A percentile compares a stretch with the other conserved stretches of the same genome.
Evolutionary conservation across 106 monocot species (phyloP).

Genomic region (Apostasia shenzhenica): DNA sequence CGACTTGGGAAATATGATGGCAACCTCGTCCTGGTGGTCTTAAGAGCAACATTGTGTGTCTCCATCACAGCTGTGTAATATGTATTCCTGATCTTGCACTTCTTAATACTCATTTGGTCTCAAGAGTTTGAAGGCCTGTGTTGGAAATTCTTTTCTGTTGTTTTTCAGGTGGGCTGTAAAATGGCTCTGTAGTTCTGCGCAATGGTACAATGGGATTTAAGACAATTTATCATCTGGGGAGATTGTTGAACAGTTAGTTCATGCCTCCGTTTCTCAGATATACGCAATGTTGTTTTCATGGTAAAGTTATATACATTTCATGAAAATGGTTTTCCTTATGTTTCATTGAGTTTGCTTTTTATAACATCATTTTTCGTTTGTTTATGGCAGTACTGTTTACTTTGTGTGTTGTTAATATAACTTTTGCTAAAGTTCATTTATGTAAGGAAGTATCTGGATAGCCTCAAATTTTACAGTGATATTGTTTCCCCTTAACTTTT

Average conservation of each 20-base stretch:
- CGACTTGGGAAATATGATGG: slow-evolving; percentile 90
- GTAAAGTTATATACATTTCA: slow-evolving; percentile 32
- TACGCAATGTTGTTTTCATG: slow-evolving; percentile 98
- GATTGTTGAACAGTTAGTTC: slow-evolving; percentile 92
- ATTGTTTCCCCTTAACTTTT: background rate
- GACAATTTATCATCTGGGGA: slow-evolving; percentile 85
- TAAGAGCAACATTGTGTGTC: slow-evolving; percentile 87
- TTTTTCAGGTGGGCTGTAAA: slow-evolving; percentile 87
- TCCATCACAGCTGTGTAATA: slow-evolving; percentile 83
- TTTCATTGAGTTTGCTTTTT: no score
- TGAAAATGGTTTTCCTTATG: no score
- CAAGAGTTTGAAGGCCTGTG: background rate
- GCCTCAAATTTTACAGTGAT: background rate
- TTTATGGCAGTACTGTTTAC: no score
- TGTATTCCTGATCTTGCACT: background rate
- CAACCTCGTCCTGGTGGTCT: slow-evolving; percentile 82
- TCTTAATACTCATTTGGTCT: background rate
- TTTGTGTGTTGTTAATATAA: no score
- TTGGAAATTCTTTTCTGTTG: background rate
- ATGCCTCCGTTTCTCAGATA: slow-evolving; percentile 63
- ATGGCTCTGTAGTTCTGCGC: slow-evolving; percentile 99
- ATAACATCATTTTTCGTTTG: no score
- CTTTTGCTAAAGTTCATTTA: no score
- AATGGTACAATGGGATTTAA: slow-evolving; percentile 97
- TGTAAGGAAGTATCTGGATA: background rate